Percentiles rank a stretch among this genome's conserved stretches.
Conservation (phyloP, 352 stramenopile species). For the Globisporangium splendens region DNA sequence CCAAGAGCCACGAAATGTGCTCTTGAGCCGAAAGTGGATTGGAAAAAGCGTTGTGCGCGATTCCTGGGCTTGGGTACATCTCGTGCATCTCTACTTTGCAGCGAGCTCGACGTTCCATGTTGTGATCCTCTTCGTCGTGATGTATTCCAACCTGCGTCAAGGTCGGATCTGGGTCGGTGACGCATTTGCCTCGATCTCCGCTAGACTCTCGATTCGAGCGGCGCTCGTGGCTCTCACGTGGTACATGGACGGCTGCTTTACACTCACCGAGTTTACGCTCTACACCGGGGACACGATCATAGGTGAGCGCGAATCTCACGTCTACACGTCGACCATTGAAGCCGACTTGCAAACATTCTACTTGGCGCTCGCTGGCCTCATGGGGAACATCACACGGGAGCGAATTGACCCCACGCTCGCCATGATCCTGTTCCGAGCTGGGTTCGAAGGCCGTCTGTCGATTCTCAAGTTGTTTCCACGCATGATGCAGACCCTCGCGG, state of each 20-base stretch:
- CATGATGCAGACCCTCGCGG: background rate
- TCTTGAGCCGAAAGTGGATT: constrained; percentile 28
- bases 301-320: constrained; percentile 18
- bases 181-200: constrained; percentile 28
- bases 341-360: constrained; percentile 34
- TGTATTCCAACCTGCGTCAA: constrained; percentile 24
- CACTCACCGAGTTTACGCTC: constrained; percentile 38
- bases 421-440: constrained; percentile 13
- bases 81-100: constrained; percentile 35
- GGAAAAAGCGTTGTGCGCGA: constrained; percentile 22
- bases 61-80: constrained; percentile 40
- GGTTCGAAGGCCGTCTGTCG: constrained; percentile 12
- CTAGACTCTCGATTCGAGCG: constrained; percentile 25
- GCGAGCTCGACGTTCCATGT: constrained; percentile 25
- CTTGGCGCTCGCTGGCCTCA: constrained; percentile 12
- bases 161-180: constrained; percentile 37
- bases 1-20: constrained; percentile 11
- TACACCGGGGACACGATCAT: constrained; percentile 27
- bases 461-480: constrained; percentile 3
- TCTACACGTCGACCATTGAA: constrained; percentile 29
- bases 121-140: constrained; percentile 25
- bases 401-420: constrained; percentile 23
- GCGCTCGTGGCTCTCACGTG: constrained; percentile 32
- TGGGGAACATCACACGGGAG: constrained; percentile 16
- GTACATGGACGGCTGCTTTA: constrained; percentile 42